Conservation (phyloP, 2,329 filamentous ascomycete genomes). For the Aspergillus pseudoterreus region DNA sequence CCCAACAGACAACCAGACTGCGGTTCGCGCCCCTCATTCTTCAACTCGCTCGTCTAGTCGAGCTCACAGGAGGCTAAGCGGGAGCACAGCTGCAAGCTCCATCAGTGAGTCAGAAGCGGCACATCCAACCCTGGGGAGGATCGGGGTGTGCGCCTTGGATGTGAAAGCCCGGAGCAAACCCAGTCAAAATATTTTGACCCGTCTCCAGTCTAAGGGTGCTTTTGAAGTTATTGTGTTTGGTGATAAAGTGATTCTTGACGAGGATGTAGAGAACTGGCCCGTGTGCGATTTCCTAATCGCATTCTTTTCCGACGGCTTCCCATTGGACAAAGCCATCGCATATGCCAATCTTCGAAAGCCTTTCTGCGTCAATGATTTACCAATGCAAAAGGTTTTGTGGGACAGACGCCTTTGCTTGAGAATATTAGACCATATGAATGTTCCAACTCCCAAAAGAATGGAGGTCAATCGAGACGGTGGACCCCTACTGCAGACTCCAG, state of each 20-base stretch:
- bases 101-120: constrained; percentile 60
- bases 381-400: constrained; percentile 97
- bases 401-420: constrained; percentile 85
- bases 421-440: constrained; percentile 82
- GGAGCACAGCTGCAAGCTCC: constrained; percentile 76
- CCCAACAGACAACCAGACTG: constrained; percentile 30
- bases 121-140: constrained; percentile 54
- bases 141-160: constrained; percentile 93
- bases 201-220: constrained; percentile 82
- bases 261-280: constrained; percentile 95
- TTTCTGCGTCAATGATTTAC: constrained; percentile 95
- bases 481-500: constrained; percentile 70
- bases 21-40: constrained; percentile 30
- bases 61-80: constrained; percentile 72
- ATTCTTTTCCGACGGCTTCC: constrained; percentile 97
- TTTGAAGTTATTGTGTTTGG: constrained; percentile 98
- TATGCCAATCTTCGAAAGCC: constrained; percentile 91
- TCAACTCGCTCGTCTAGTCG: constrained; percentile 59
- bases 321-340: constrained; percentile 91
- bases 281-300: constrained; percentile 95
- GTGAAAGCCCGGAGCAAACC: constrained; percentile 96
- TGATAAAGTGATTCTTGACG: constrained; percentile 96
- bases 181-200: constrained; percentile 90
- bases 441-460: constrained; percentile 81
- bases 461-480: constrained; percentile 94